phyloP scores from a whole-genome alignment of 306 rosid species.

The Pterocarpus macrocarpus region DNA sequence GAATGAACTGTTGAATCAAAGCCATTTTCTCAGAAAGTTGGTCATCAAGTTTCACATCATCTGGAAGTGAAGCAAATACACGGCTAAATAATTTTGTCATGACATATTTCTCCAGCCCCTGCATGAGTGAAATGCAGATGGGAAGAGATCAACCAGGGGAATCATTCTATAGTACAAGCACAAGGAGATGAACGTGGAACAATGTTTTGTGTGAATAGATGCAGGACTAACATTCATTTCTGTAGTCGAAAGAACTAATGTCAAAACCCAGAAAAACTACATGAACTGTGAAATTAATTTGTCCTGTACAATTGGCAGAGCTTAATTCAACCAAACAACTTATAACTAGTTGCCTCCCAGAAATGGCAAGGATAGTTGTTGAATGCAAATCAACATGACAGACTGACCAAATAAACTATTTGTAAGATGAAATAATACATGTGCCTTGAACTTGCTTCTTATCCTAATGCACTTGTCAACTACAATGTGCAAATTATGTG shows the following conservation, averaged over 20 bases:
- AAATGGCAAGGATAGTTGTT: slow-evolving; percentile 27
- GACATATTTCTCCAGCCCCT: slow-evolving; percentile 99
- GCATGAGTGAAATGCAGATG: slow-evolving; percentile 45
- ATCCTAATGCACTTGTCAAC: not conserved
- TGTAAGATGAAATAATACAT: not conserved
- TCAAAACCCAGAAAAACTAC: slow-evolving; percentile 3
- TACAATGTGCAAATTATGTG: slow-evolving; percentile 26
- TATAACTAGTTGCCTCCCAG: not conserved
- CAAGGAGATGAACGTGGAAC: slow-evolving; percentile 30
- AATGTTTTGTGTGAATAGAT: not conserved
- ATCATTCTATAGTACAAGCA: slow-evolving; percentile 27
- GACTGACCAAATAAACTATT: slow-evolving; percentile 18
- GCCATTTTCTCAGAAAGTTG: slow-evolving; percentile 85
- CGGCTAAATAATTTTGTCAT: slow-evolving; percentile 96
- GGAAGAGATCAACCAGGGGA: slow-evolving; percentile 43
- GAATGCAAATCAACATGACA: not conserved
- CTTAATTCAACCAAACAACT: slow-evolving; percentile 35
- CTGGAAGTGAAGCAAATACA: slow-evolving; percentile 91
- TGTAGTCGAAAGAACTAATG: slow-evolving; percentile 19
- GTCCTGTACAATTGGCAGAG: not conserved
- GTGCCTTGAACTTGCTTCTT: slow-evolving; percentile 15
- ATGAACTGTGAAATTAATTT: not conserved
- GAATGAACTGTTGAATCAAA: slow-evolving; percentile 87
- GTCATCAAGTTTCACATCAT: slow-evolving; percentile 84
- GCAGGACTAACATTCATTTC: slow-evolving; percentile 15